These are phyloP conservation scores for Coemansia sp. DNA, from an alignment of 192 early-diverging fungal species.

Conservation along the genomic window DNA sequence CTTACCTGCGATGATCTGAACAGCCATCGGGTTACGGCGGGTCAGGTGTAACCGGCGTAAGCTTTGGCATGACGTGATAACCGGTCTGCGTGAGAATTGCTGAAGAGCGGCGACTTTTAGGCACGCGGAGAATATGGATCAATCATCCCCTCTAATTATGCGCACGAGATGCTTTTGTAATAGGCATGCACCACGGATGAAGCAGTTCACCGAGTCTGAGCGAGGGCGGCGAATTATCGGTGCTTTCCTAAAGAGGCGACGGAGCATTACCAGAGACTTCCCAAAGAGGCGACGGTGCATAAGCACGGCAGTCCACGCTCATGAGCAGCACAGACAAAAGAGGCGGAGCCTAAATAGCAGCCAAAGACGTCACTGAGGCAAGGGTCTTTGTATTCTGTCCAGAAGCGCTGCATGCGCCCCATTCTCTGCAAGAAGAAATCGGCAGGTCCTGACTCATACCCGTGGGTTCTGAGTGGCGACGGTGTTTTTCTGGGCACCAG, in stretches of 20 bases:
- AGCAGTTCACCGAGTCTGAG: background rate
- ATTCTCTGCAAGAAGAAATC: background rate
- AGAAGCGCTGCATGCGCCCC: background rate
- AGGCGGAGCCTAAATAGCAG: background rate
- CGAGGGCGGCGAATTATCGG: background rate
- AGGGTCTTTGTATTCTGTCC: background rate
- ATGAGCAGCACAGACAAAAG: background rate
- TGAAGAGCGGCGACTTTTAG: background rate
- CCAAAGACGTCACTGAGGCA: background rate
- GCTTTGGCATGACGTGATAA: background rate
- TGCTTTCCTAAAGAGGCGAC: background rate
- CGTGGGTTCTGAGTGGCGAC: background rate
- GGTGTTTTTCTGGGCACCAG: background rate
- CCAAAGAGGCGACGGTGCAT: background rate
- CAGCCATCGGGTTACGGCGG: background rate
- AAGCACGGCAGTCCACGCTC: background rate
- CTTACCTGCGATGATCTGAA: conserved; percentile 2
- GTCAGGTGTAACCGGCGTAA: conserved; percentile 1
- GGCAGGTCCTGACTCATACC: background rate
- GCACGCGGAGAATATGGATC: background rate
- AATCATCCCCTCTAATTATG: background rate
- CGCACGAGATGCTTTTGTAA: background rate
- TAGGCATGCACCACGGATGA: background rate
- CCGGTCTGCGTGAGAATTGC: background rate
- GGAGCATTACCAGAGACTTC: background rate